Base-by-base conservation (phyloP, 805 yeast species). In the Teunomyces stri region DNA sequence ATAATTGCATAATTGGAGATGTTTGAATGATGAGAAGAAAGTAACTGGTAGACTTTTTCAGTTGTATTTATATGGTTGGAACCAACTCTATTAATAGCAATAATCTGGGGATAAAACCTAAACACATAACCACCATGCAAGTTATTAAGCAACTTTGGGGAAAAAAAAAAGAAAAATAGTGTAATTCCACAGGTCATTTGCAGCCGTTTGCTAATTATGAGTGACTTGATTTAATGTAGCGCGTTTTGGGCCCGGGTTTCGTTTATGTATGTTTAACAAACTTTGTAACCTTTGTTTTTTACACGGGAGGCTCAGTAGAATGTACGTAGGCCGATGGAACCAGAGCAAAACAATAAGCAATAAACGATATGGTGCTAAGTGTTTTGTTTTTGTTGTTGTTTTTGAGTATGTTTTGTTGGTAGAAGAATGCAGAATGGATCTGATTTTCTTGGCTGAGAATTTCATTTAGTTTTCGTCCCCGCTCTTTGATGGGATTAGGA, bases 1-100 rank as follows among this genome's bases (percentile, higher is more conserved):
- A 38, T 34, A 51, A 49, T 49, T 51, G 52, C 55, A 51, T 51
- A 11, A 5, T 15, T 15, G 11, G 11, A 6, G 15, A 35, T 29
- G 44, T 45, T 47, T 31, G 22, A 15, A 43, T 47, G 50, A 38
- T 20, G 43, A 35, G 22, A 37, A 35, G 16, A 36, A 35, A 25
- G 20, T 3, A 21, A 9, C 15, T 20, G 12, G 11, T 10, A 22
- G 40, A 12, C 28, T 9, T 34, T 34, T 34, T 16, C 18, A 16
- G 5, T 6, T 2, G 22, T n/a, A 34, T 34, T 34, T 34, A 34
- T 34, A 34, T 12, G 16, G n/a, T 37, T 22, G 15, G 27, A 22
- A 37, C 16, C 40, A 37, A 11, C 37, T 25, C 29, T 37, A 37
- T 37, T 21, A 37, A 20, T 37, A 37, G 40, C 22, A 37, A 9